phyloP scores from a whole-genome alignment of 768 basidiomycete species.

The Mycena olivaceomarginata region DNA sequence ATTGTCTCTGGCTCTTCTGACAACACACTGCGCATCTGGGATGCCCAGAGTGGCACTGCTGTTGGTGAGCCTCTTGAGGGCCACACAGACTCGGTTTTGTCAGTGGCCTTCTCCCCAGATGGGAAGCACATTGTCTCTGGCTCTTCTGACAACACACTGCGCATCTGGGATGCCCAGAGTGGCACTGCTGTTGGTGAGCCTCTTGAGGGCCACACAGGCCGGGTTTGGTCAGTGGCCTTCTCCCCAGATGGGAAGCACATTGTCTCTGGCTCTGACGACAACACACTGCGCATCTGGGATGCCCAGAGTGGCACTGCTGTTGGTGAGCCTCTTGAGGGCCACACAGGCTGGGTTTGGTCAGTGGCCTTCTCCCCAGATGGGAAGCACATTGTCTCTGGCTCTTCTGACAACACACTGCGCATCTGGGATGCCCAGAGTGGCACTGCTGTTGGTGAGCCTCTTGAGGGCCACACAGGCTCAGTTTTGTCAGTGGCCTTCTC shows the following conservation, averaged over 20 bases:
- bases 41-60: too few relatives aligned
- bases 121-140: background rate
- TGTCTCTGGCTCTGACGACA: background rate
- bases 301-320: conserved; percentile 2
- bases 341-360: background rate
- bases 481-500: background rate
- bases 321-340: conserved; percentile 13
- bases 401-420: too few relatives aligned
- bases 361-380: too few relatives aligned
- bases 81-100: too few relatives aligned
- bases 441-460: too few relatives aligned
- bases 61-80: too few relatives aligned
- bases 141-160: background rate
- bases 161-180: conserved; percentile 12
- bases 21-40: too few relatives aligned
- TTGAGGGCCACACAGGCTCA: background rate
- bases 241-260: background rate
- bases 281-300: conserved; percentile 20
- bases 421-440: too few relatives aligned
- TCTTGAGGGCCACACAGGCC: conserved; percentile 2
- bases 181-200: background rate
- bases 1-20: too few relatives aligned
- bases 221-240: background rate
- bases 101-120: background rate
- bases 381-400: too few relatives aligned